phyloP scores from a whole-genome alignment of 129 eudicot species.

The Tagetes erecta region DNA sequence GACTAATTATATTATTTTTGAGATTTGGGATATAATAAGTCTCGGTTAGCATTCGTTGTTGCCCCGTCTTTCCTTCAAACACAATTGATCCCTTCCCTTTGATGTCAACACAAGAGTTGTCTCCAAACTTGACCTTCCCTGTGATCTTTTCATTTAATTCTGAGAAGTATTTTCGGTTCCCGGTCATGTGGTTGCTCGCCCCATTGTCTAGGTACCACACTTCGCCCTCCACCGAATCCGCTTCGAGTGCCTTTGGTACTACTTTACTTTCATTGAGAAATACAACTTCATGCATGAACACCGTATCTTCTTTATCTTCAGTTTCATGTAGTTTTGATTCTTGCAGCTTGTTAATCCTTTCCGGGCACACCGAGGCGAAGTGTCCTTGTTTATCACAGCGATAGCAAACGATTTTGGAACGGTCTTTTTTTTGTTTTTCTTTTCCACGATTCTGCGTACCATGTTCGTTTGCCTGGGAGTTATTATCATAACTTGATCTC shows the following conservation, averaged over 20 bases:
- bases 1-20: neutral
- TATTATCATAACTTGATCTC: too few relatives aligned
- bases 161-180: neutral
- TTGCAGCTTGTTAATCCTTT: neutral
- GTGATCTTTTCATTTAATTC: neutral
- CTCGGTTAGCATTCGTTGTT: neutral
- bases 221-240: neutral
- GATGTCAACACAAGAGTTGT: neutral
- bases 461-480: too few relatives aligned
- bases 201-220: neutral
- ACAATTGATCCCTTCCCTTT: neutral
- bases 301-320: neutral
- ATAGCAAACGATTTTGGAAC: neutral
- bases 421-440: neutral
- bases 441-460: too few relatives aligned
- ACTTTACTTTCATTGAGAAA: neutral
- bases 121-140: neutral
- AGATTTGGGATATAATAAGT: neutral
- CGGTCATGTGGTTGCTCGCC: neutral
- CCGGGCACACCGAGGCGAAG: neutral
- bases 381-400: neutral
- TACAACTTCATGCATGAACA: neutral
- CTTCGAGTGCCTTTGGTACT: neutral
- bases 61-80: neutral
- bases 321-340: neutral